Percentiles rank a stretch among this genome's conserved stretches.
Evolutionary conservation across 1,284 basidiomycete species (phyloP).

Genomic region (Moesziomyces sp.): DNA sequence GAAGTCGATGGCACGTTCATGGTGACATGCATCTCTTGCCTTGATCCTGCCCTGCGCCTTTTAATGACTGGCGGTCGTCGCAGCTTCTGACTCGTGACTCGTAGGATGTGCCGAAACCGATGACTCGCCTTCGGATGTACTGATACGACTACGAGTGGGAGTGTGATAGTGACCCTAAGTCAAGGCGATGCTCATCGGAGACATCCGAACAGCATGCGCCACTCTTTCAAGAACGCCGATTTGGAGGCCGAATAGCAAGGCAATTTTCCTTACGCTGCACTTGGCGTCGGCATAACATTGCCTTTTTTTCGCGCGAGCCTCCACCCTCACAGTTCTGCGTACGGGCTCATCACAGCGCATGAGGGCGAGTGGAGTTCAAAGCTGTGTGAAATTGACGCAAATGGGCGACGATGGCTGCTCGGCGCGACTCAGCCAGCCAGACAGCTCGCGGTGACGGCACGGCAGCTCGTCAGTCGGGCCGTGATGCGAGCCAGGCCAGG

Average conservation of each 20-base stretch:
- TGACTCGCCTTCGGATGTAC: background rate
- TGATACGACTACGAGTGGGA: background rate
- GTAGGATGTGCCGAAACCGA: background rate
- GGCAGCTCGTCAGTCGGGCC: too few relatives aligned
- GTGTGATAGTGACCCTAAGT: background rate
- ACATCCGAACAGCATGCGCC: background rate
- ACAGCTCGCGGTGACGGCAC: too few relatives aligned
- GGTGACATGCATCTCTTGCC: background rate
- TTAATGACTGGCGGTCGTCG: too few relatives aligned
- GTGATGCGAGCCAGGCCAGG: too few relatives aligned
- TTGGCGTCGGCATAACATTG: background rate
- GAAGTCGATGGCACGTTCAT: conserved; percentile 10
- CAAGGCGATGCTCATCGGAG: background rate
- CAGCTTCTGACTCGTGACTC: background rate
- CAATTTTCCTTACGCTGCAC: too few relatives aligned
- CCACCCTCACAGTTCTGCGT: background rate
- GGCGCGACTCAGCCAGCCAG: background rate
- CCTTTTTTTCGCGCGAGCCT: background rate
- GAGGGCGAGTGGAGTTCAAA: background rate
- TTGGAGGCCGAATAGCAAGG: conserved; percentile 13
- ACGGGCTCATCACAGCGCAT: background rate
- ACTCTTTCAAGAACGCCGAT: conserved; percentile 20
- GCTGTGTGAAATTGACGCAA: background rate
- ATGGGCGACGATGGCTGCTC: background rate
- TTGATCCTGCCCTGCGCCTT: too few relatives aligned